These are phyloP conservation scores for Sclerotinia sclerotiorum DNA, from an alignment of 2,329 filamentous ascomycete genomes.

Conservation along the genomic window DNA sequence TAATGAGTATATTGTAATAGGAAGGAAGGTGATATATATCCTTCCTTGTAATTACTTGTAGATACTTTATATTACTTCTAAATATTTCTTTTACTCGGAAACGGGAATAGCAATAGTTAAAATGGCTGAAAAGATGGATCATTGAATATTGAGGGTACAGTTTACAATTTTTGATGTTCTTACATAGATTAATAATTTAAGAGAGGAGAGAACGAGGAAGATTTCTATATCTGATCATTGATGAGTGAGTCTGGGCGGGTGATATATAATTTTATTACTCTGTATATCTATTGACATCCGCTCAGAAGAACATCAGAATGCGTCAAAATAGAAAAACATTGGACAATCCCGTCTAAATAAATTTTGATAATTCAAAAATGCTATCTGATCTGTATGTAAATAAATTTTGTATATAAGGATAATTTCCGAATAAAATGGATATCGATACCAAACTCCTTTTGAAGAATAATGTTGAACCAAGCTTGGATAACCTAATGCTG, in stretches of 20 bases:
- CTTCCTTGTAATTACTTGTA: neutral
- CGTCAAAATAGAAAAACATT: no score
- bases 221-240: neutral
- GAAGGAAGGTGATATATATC: neutral
- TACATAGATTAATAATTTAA: neutral
- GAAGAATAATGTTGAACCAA: neutral
- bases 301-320: neutral
- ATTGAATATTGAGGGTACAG: constrained; percentile 30
- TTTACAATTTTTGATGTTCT: constrained; percentile 30
- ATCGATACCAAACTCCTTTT: constrained; percentile 14
- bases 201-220: constrained; percentile 1
- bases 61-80: neutral
- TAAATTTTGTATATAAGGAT: neutral
- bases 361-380: neutral
- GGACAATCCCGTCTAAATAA: neutral
- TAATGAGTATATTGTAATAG: neutral
- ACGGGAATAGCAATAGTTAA: constrained; percentile 23
- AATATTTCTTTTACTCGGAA: no score
- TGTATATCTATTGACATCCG: neutral
- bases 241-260: constrained; percentile 3
- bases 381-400: neutral
- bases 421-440: neutral
- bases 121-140: constrained; percentile 32
- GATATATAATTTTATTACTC: neutral
- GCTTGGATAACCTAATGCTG: neutral